These are phyloP conservation scores for Emiliania huxleyi DNA, from an alignment of 78 protist species.

Conservation along the genomic window DNA sequence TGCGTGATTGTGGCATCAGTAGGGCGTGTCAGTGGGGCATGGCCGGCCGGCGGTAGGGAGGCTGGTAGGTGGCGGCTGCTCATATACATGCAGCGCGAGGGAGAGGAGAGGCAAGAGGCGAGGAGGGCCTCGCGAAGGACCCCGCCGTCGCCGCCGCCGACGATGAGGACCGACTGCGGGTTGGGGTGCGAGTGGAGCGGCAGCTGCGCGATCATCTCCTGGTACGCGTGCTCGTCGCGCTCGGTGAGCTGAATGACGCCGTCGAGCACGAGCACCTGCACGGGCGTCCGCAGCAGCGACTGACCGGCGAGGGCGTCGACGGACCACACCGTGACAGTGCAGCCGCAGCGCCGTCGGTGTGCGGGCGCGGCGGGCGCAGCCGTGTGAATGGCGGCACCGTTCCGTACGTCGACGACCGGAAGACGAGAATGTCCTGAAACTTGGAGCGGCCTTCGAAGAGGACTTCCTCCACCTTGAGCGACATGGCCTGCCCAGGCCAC, in stretches of 20 bases:
- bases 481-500: constrained; percentile 13
- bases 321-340: too few relatives aligned
- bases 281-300: too few relatives aligned
- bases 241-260: constrained; percentile 87
- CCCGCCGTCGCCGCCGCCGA: constrained; percentile 99
- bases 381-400: too few relatives aligned
- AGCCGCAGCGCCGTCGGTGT: too few relatives aligned
- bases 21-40: too few relatives aligned
- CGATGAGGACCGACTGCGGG: constrained; percentile 80
- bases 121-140: constrained; percentile 90
- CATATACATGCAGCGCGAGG: constrained; percentile 72
- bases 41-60: constrained; percentile 76
- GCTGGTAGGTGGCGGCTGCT: constrained; percentile 78
- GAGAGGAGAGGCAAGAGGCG: too few relatives aligned
- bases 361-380: too few relatives aligned
- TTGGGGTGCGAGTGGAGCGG: constrained; percentile 85
- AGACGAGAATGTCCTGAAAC: constrained; percentile 77
- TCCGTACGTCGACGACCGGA: constrained; percentile 85
- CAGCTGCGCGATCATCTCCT: constrained; percentile 94
- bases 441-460: constrained; percentile 71
- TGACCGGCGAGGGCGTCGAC: too few relatives aligned
- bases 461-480: constrained; percentile 83
- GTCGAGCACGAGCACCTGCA: constrained; percentile 88
- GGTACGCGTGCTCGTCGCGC: constrained; percentile 93
- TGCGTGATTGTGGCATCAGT: too few relatives aligned